A percentile compares a stretch with the other conserved stretches of the same genome.
These are phyloP conservation scores for Carex kokanica DNA, from an alignment of 176 grass and related monocot species.

Conservation along the genomic window DNA sequence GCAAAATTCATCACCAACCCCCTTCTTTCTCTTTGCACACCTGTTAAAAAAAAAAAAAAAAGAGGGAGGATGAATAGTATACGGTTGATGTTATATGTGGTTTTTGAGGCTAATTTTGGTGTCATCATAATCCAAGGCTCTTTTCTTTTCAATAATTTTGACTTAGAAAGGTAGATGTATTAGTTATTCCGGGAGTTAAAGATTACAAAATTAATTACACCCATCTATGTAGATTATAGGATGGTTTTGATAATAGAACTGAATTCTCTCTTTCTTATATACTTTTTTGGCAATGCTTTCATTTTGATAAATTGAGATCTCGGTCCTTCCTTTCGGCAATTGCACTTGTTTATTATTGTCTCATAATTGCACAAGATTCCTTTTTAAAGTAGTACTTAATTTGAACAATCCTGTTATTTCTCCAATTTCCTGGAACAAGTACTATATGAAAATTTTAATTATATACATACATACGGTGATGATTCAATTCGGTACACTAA, in stretches of 20 bases:
- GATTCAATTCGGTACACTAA: background rate
- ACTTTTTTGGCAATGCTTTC: background rate
- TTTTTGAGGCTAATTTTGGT: conserved; percentile 4
- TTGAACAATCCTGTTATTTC: background rate
- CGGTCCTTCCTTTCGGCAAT: background rate
- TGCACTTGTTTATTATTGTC: background rate
- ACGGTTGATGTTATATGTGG: background rate
- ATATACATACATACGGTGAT: background rate
- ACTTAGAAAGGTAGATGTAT: conserved; percentile 22
- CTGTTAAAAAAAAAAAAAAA: conserved; percentile 2
- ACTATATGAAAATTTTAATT: background rate
- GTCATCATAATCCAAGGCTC: background rate
- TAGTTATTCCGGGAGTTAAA: background rate
- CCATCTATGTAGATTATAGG: conserved; percentile 22
- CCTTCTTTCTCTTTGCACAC: conserved; percentile 47
- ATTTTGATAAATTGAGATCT: background rate
- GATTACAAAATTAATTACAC: conserved; percentile 25
- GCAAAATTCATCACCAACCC: conserved; percentile 26
- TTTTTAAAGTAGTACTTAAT: background rate
- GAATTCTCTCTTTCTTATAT: background rate
- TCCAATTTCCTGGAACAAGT: background rate
- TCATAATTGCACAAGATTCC: background rate
- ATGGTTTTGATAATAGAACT: conserved; percentile 20
- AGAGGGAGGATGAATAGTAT: background rate
- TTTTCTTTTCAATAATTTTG: conserved; percentile 5